Conservation (phyloP, 169 alveolate species). For the Toxoplasma gondii region DNA sequence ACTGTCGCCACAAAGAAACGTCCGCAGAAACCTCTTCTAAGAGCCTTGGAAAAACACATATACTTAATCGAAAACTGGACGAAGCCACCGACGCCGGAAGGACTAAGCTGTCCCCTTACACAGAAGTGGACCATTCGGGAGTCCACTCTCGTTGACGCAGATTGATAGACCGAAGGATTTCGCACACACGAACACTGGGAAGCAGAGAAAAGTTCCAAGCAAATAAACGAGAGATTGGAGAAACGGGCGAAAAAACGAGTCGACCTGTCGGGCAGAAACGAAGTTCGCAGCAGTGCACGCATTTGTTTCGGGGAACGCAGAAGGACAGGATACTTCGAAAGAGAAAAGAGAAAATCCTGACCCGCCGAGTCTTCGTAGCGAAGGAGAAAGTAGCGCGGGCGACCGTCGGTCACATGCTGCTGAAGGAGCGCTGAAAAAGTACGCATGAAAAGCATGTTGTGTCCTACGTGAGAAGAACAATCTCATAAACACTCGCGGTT, state of each 20-base stretch:
- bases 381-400: conserved; percentile 36
- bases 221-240: neutral
- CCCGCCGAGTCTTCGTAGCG: neutral
- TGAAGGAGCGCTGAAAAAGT: conserved; percentile 23
- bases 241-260: neutral
- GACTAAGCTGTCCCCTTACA: too few species aligned
- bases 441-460: neutral
- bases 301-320: neutral
- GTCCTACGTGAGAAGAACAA: neutral
- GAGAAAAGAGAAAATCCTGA: neutral
- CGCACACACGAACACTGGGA: too few species aligned
- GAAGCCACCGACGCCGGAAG: too few species aligned
- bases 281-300: neutral
- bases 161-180: too few species aligned
- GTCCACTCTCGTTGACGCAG: too few species aligned
- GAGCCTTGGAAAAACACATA: too few species aligned
- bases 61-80: too few species aligned
- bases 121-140: too few species aligned
- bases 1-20: too few species aligned
- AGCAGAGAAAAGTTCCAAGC: too few species aligned
- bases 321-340: neutral
- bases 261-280: too few species aligned
- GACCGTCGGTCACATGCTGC: conserved; percentile 21
- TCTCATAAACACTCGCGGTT: neutral
- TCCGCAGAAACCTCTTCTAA: too few species aligned